A percentile compares a stretch with the other conserved stretches of the same genome.
Evolutionary conservation across 371 early-diverging fungal genomes (phyloP).

Genomic region (Circinella minor): DNA sequence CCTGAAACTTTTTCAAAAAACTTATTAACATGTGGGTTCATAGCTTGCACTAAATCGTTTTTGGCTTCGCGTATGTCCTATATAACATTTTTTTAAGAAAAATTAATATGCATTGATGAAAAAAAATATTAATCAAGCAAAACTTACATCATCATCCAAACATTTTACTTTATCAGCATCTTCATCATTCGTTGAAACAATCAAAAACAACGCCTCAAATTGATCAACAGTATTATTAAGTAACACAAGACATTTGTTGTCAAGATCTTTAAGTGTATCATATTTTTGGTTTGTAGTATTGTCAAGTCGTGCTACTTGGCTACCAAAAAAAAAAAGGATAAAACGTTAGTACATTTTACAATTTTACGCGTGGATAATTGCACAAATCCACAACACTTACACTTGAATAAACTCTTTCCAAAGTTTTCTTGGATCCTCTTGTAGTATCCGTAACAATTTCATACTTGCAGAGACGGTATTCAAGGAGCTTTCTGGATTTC

Average conservation of each 20-base stretch:
- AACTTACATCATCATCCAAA: neutral
- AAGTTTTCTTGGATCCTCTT: slow-evolving; percentile 50
- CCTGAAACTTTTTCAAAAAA: slow-evolving; percentile 24
- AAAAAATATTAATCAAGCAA: neutral
- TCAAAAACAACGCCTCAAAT: slow-evolving; percentile 30
- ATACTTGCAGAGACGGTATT: slow-evolving; percentile 59
- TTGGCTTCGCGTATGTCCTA: slow-evolving; percentile 31
- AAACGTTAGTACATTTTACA: neutral
- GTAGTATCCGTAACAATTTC: slow-evolving; percentile 62
- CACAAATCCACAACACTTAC: slow-evolving; percentile 28
- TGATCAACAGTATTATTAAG: slow-evolving; percentile 34
- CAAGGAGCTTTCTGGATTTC: slow-evolving; percentile 26
- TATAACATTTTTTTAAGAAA: neutral
- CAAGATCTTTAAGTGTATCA: slow-evolving; percentile 20
- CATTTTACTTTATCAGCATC: neutral
- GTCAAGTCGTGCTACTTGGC: slow-evolving; percentile 27
- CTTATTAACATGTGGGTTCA: slow-evolving; percentile 24
- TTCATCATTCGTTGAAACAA: neutral
- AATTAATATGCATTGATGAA: neutral
- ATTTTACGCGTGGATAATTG: neutral
- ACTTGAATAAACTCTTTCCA: slow-evolving; percentile 55
- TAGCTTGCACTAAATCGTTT: slow-evolving; percentile 23
- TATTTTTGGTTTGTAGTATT: slow-evolving; percentile 18
- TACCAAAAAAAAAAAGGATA: neutral
- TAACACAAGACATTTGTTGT: slow-evolving; percentile 21